These are phyloP conservation scores for Xylaria sp. DNA, from an alignment of 2,329 filamentous ascomycete genomes.

Conservation along the genomic window DNA sequence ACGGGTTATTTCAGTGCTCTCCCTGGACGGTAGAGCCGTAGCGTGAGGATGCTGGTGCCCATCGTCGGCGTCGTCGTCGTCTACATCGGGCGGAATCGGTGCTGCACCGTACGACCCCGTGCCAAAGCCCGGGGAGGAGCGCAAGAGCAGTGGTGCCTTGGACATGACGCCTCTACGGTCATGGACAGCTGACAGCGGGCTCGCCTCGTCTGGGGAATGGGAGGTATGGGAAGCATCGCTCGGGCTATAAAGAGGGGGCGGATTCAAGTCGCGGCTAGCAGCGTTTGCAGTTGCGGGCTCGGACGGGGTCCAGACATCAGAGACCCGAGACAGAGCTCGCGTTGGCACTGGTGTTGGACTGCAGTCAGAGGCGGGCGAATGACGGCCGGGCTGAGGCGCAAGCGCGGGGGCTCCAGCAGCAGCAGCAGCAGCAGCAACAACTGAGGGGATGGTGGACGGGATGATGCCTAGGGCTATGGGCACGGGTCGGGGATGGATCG, in stretches of 20 bases:
- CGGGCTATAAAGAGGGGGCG: constrained; percentile 36
- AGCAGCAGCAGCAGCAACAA: constrained; percentile 38
- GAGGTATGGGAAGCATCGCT: constrained; percentile 44
- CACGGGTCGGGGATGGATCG: constrained; percentile 37
- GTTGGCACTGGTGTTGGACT: constrained; percentile 11
- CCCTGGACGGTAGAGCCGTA: constrained; percentile 37
- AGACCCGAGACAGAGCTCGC: constrained; percentile 1
- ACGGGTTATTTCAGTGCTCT: constrained; percentile 43
- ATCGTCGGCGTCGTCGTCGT: constrained; percentile 43
- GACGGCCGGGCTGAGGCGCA: constrained; percentile 19
- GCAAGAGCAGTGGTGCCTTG: constrained; percentile 66
- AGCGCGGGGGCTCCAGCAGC: constrained; percentile 27
- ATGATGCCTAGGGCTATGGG: constrained; percentile 9
- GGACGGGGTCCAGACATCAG: constrained; percentile 22
- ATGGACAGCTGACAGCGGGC: constrained; percentile 38
- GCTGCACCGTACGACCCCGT: constrained; percentile 71
- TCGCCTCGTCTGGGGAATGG: constrained; percentile 39
- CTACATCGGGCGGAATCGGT: constrained; percentile 57
- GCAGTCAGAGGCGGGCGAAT: constrained; percentile 35
- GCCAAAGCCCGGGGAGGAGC: constrained; percentile 69
- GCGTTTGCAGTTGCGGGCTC: constrained; percentile 22
- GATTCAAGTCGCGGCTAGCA: constrained; percentile 31
- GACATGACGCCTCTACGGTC: constrained; percentile 51
- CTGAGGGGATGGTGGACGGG: constrained; percentile 25
- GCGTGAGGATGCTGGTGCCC: constrained; percentile 43